These are phyloP conservation scores for Colletotrichum filicis DNA, from an alignment of 2,329 filamentous ascomycete species.

Conservation along the genomic window DNA sequence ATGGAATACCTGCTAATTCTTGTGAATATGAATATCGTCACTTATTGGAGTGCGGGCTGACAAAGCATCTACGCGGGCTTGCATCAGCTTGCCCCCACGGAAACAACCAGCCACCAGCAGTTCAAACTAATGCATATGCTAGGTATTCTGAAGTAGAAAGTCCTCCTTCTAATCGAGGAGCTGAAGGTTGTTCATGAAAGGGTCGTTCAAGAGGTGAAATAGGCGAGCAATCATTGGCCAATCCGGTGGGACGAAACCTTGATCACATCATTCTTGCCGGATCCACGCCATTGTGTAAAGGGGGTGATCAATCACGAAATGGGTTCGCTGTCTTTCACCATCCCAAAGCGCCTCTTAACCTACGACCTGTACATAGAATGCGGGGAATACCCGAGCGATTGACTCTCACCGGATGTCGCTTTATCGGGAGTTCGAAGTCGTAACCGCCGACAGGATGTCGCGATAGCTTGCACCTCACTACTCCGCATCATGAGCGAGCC, in stretches of 20 bases:
- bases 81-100: not conserved
- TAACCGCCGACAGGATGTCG: conserved; percentile 6
- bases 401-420: conserved; percentile 18
- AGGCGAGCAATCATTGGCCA: conserved; percentile 4
- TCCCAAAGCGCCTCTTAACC: not conserved
- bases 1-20: not conserved
- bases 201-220: not conserved
- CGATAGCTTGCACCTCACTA: not conserved
- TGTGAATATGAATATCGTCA: not conserved
- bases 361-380: not conserved
- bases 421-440: not conserved
- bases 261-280: conserved; percentile 28
- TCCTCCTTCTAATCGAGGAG: not conserved
- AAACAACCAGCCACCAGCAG: not conserved
- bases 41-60: not conserved
- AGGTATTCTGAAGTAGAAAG: no score
- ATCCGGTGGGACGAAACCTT: not conserved
- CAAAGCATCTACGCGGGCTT: not conserved
- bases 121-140: no score
- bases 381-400: not conserved
- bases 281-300: conserved; percentile 29
- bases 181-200: not conserved
- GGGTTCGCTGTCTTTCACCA: conserved; percentile 21
- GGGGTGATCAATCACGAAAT: conserved; percentile 33
- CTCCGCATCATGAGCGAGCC: not conserved